phyloP scores from a whole-genome alignment of 345 rosid species.

The Eucalyptus decipiens region DNA sequence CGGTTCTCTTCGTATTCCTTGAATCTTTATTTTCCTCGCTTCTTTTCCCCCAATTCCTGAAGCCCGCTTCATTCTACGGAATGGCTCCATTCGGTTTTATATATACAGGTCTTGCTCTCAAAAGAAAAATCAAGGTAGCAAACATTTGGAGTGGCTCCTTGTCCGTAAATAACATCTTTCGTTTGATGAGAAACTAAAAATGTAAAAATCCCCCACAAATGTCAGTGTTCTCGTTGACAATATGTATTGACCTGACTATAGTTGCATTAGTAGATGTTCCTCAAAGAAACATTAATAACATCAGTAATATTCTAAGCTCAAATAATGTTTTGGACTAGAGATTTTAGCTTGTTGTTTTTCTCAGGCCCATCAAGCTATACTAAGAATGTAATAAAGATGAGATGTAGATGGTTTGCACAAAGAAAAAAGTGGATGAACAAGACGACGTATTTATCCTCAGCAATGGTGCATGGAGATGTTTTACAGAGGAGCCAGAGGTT shows the following conservation, averaged over 20 bases:
- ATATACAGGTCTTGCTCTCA: no score
- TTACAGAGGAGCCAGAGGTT: neutral
- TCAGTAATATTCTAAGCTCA: neutral
- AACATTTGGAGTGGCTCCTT: neutral
- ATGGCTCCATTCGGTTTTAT: no score
- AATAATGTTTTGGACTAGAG: neutral
- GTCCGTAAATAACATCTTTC: neutral
- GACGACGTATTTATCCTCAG: accelerated
- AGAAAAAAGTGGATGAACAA: neutral
- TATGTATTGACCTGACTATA: no score
- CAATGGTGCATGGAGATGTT: neutral
- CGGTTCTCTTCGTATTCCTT: neutral
- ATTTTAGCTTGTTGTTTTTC: accelerated
- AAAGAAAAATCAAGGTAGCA: neutral
- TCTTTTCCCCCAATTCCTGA: no score
- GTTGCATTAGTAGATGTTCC: accelerated
- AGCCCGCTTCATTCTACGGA: no score
- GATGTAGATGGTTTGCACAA: neutral
- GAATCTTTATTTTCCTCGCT: no score
- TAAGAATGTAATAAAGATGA: neutral
- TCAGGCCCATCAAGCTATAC: no score
- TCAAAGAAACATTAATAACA: no score
- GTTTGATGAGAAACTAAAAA: neutral
- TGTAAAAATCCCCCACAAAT: accelerated
- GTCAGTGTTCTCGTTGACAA: accelerated